Evolutionary conservation across 768 basidiomycete genomes (phyloP).

Genomic region (Pleurotus platypus): DNA sequence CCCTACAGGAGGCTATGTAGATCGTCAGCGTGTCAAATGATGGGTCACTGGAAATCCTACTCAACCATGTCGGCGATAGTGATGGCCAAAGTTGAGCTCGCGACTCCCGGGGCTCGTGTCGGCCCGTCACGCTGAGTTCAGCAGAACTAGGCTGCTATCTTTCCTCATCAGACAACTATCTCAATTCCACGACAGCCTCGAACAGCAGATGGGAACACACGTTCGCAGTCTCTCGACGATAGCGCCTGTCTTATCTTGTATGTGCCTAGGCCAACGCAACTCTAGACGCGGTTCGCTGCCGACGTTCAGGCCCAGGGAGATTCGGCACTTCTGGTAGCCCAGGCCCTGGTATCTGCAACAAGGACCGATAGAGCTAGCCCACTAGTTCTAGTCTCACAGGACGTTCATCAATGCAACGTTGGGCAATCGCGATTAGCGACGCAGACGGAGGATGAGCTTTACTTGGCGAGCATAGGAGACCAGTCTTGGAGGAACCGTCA

Average conservation of each 20-base stretch:
- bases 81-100: too few species aligned
- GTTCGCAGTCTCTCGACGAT: constrained; percentile 47
- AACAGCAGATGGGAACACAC: constrained; percentile 78
- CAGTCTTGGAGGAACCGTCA: constrained; percentile 81
- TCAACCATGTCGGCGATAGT: too few species aligned
- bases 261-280: constrained; percentile 69
- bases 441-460: constrained; percentile 41
- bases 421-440: constrained; percentile 9
- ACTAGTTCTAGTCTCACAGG: constrained; percentile 7
- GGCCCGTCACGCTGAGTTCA: too few species aligned
- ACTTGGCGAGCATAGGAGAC: constrained; percentile 90
- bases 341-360: constrained; percentile 50
- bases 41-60: too few species aligned
- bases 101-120: too few species aligned
- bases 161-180: constrained; percentile 72
- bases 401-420: constrained; percentile 4
- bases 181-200: constrained; percentile 87
- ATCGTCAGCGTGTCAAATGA: too few species aligned
- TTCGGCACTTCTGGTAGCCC: constrained; percentile 53
- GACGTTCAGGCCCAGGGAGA: constrained; percentile 43
- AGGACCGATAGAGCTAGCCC: constrained; percentile 27
- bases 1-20: too few species aligned
- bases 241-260: constrained; percentile 36
- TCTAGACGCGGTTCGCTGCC: constrained; percentile 48
- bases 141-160: too few species aligned